A percentile compares a stretch with the other conserved stretches of the same genome.
Conservation (phyloP, 768 basidiomycete genomes). For the Lentinula lateritia region DNA sequence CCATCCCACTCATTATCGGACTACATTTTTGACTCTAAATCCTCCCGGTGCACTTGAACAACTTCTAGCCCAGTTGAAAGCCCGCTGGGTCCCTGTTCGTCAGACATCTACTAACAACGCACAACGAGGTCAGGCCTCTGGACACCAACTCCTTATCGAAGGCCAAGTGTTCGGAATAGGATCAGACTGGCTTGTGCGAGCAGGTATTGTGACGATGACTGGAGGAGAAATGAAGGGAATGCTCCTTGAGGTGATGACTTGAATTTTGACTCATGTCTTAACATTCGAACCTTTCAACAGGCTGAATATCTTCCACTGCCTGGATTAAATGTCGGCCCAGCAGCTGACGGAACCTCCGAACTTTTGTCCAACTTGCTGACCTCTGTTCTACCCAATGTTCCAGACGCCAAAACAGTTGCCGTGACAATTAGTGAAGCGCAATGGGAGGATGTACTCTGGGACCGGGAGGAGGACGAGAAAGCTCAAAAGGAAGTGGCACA, state of each 20-base stretch:
- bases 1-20: conserved; percentile 64
- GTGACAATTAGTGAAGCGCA: conserved; percentile 73
- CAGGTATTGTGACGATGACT: conserved; percentile 71
- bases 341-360: conserved; percentile 64
- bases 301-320: conserved; percentile 82
- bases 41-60: conserved; percentile 76
- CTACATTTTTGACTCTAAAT: conserved; percentile 69
- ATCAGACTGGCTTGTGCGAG: conserved; percentile 75
- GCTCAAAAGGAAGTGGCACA: conserved; percentile 18
- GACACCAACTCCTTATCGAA: conserved; percentile 68
- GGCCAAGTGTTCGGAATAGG: conserved; percentile 73
- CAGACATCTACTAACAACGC: conserved; percentile 33
- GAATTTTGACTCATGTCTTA: conserved; percentile 2
- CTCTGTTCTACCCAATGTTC: conserved; percentile 68
- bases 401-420: conserved; percentile 69
- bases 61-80: conserved; percentile 65
- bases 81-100: conserved; percentile 69
- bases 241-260: conserved; percentile 61
- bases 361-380: conserved; percentile 70
- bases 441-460: conserved; percentile 80
- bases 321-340: conserved; percentile 50
- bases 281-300: conserved; percentile 26
- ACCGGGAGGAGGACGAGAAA: conserved; percentile 57
- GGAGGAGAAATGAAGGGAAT: conserved; percentile 79
- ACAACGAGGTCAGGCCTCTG: conserved; percentile 43